Evolutionary conservation across 2,329 filamentous ascomycete species (phyloP).

Genomic region (Coleophoma crateriformis): DNA sequence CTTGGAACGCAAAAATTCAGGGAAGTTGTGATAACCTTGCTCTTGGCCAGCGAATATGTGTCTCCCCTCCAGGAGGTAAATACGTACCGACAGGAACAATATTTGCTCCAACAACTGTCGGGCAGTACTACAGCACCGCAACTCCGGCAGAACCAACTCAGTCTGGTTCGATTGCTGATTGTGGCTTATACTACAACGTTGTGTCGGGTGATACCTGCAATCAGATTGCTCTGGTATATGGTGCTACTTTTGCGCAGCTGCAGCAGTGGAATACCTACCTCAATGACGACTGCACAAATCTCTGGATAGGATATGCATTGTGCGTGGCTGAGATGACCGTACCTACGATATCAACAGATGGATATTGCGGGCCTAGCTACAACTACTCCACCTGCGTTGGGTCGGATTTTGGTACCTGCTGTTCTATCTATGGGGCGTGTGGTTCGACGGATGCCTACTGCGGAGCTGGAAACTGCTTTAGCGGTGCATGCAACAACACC

Average conservation of each 20-base stretch:
- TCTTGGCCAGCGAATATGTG: conserved; percentile 10
- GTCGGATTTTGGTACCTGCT: conserved; percentile 5
- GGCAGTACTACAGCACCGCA: conserved; percentile 14
- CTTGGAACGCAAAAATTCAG: conserved; percentile 13
- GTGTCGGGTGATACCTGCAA: conserved; percentile 5
- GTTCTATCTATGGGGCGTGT: conserved; percentile 5
- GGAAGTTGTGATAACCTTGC: conserved; percentile 11
- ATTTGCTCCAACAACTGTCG: conserved; percentile 3
- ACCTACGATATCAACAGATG: conserved; percentile 5
- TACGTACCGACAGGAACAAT: conserved; percentile 4
- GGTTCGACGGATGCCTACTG: conserved; percentile 13
- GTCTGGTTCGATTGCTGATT: conserved; percentile 7
- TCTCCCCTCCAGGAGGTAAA: conserved; percentile 1
- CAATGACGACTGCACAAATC: neutral
- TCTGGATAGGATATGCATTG: neutral
- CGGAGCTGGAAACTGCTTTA: conserved; percentile 1
- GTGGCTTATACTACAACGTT: conserved; percentile 13
- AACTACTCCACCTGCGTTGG: conserved; percentile 4
- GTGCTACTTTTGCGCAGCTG: no score
- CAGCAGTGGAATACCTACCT: conserved; percentile 3
- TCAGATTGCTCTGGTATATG: no score
- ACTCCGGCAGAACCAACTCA: conserved; percentile 5
- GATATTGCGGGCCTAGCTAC: conserved; percentile 5
- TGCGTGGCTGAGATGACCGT: conserved; percentile 1
- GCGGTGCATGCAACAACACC: neutral